phyloP scores from a whole-genome alignment of 306 rosid genomes.

The Dryas alaskensis region DNA sequence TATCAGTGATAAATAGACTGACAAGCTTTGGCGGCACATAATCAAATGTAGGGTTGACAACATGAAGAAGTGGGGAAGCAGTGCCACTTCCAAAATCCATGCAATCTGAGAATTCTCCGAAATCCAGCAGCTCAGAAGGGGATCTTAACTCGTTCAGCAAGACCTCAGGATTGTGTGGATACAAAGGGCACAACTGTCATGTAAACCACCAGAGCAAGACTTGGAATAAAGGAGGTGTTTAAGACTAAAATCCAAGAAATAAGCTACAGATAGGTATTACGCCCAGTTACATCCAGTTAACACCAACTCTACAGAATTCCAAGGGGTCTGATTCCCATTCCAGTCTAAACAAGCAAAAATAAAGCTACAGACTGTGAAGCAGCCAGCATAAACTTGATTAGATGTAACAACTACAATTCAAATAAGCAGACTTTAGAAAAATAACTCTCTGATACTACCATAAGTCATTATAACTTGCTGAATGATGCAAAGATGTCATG shows the following conservation, averaged over 20 bases:
- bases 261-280: not conserved
- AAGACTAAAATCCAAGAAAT: not conserved
- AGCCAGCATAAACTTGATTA: not conserved
- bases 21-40: conserved; percentile 94
- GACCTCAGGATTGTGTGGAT: conserved; percentile 95
- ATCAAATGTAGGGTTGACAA: conserved; percentile 88
- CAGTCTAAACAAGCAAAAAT: not conserved
- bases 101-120: conserved; percentile 96
- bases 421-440: not conserved
- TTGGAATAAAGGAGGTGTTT: conserved; percentile 7
- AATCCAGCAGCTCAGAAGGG: conserved; percentile 95
- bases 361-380: not conserved
- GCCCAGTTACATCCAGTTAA: not conserved
- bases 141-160: conserved; percentile 88
- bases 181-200: conserved; percentile 86
- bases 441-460: not conserved
- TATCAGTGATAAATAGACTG: conserved; percentile 86
- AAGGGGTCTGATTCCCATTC: not conserved
- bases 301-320: conserved; percentile 1
- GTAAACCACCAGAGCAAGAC: conserved; percentile 19
- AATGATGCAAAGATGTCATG: not conserved
- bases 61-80: conserved; percentile 79
- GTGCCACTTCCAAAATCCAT: conserved; percentile 72
- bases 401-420: not conserved
- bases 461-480: not conserved